Conservation (phyloP, 2,329 filamentous ascomycete species). For the Dactylonectria macrodidyma region DNA sequence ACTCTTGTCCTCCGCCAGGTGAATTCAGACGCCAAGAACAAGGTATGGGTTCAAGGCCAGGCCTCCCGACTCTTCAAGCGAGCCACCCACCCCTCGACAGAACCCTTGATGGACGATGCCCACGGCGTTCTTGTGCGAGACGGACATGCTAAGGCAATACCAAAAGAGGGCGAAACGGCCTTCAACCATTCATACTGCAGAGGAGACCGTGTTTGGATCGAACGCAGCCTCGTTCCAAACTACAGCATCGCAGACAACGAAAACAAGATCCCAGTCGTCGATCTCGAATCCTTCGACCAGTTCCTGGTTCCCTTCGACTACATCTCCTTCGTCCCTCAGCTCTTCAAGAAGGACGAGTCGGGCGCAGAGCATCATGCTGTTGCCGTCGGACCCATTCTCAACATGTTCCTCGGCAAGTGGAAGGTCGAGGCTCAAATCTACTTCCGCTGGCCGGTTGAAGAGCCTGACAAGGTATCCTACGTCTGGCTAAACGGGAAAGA, state of each 20-base stretch:
- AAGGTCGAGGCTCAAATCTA: conserved; percentile 32
- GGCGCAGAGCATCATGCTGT: conserved; percentile 24
- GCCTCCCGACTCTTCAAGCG: conserved; percentile 25
- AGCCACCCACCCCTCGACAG: background rate
- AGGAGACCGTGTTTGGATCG: conserved; percentile 37
- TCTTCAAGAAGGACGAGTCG: conserved; percentile 15
- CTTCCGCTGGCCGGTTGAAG: conserved; percentile 30
- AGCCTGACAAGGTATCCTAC: conserved; percentile 29
- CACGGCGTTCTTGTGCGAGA: conserved; percentile 39
- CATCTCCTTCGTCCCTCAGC: conserved; percentile 38
- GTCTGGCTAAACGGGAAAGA: conserved; percentile 32
- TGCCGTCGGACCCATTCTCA: conserved; percentile 21
- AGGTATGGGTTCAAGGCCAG: conserved; percentile 32
- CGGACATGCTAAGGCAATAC: conserved; percentile 27
- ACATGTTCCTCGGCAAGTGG: conserved; percentile 23
- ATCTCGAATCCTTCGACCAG: conserved; percentile 28
- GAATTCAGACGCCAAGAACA: conserved; percentile 35
- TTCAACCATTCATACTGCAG: conserved; percentile 26
- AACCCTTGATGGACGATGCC: conserved; percentile 33
- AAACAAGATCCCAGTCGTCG: conserved; percentile 35
- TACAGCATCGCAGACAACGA: conserved; percentile 16
- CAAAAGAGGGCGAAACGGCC: conserved; percentile 18
- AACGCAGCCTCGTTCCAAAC: conserved; percentile 26
- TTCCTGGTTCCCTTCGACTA: conserved; percentile 35
- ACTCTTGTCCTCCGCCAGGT: conserved; percentile 34